A percentile compares a stretch with the other conserved stretches of the same genome.
These are phyloP conservation scores for Phyllosticta citriasiana DNA, from an alignment of 2,329 filamentous ascomycete genomes.

Conservation along the genomic window DNA sequence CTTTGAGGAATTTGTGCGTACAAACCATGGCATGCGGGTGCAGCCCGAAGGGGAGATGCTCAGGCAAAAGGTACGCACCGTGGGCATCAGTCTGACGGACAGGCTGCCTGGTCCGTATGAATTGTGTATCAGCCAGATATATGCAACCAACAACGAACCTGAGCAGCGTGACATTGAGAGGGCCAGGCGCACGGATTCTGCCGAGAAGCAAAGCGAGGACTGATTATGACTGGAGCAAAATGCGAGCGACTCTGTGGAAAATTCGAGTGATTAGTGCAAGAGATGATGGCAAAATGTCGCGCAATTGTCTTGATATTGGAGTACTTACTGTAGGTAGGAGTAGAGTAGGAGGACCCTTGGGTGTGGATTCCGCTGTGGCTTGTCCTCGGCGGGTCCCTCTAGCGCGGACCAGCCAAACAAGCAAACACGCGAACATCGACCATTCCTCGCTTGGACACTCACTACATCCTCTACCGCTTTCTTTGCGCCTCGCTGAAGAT, in stretches of 20 bases:
- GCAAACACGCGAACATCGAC: neutral
- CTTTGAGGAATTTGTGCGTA: constrained; percentile 88
- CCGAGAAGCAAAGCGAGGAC: neutral
- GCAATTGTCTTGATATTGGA: neutral
- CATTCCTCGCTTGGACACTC: neutral
- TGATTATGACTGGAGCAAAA: neutral
- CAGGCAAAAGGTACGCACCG: constrained; percentile 70
- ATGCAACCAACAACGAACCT: constrained; percentile 66
- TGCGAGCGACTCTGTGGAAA: no score
- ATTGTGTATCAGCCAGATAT: constrained; percentile 73
- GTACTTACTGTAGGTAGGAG: no score
- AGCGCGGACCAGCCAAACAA: neutral
- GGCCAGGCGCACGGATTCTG: constrained; percentile 21
- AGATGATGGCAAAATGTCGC: no score
- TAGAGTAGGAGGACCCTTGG: neutral
- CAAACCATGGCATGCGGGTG: constrained; percentile 82
- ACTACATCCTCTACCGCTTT: neutral
- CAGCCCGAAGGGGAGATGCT: constrained; percentile 89
- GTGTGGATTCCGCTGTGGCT: neutral
- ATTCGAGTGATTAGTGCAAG: no score
- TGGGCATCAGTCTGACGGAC: constrained; percentile 85
- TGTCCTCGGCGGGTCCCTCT: neutral
- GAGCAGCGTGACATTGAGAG: constrained; percentile 20
- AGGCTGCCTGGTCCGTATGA: constrained; percentile 82
- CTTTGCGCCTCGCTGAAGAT: neutral